Percentiles rank a stretch among this genome's conserved stretches.
phyloP scores from a whole-genome alignment of 2,329 filamentous ascomycete genomes.

The Spiromastix sp. region DNA sequence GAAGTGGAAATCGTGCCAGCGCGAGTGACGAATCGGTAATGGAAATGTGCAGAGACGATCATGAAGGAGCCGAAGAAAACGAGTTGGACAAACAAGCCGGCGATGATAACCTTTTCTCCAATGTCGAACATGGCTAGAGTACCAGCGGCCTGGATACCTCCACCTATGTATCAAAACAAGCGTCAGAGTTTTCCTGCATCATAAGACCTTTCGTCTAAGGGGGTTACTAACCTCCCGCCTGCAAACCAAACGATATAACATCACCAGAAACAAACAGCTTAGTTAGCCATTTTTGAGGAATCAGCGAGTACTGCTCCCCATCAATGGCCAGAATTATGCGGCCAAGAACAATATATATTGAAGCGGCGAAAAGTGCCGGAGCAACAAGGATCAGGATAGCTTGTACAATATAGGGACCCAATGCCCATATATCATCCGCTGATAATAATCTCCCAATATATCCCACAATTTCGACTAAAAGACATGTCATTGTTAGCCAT shows the following conservation, averaged over 20 bases:
- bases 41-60: constrained; percentile 37
- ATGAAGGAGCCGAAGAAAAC: constrained; percentile 46
- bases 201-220: no score
- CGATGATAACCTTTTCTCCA: constrained; percentile 36
- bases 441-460: constrained; percentile 39
- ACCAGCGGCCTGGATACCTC: constrained; percentile 1
- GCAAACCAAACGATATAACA: constrained; percentile 37
- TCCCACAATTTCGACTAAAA: constrained; percentile 42
- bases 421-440: constrained; percentile 28
- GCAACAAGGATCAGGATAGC: constrained; percentile 35
- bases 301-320: constrained; percentile 31
- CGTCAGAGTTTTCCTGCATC: no score
- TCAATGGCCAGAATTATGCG: constrained; percentile 32
- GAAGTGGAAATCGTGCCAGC: constrained; percentile 16
- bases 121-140: background rate
- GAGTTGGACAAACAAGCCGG: constrained; percentile 46
- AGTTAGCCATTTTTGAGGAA: constrained; percentile 34
- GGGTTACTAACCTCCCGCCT: constrained; percentile 15
- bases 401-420: constrained; percentile 33
- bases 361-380: constrained; percentile 38
- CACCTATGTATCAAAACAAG: background rate
- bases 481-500: no score
- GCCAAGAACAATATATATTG: constrained; percentile 38
- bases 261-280: constrained; percentile 38
- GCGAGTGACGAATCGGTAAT: constrained; percentile 26